A percentile compares a stretch with the other conserved stretches of the same genome.
phyloP scores from a whole-genome alignment of 768 basidiomycete genomes.

The Leucogyrophana mollusca region DNA sequence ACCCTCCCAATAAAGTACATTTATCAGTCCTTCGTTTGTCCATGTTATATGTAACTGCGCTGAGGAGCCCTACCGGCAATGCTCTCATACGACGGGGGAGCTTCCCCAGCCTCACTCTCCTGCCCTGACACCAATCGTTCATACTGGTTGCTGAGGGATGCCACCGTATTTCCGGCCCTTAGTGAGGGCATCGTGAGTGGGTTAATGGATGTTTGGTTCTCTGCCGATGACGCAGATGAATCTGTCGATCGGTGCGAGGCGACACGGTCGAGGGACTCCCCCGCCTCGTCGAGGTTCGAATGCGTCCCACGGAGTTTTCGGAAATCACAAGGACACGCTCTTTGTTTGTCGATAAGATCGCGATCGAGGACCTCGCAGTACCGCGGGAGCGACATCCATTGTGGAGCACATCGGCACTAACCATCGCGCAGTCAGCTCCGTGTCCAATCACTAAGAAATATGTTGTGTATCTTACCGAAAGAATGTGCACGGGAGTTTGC shows the following conservation, averaged over 20 bases:
- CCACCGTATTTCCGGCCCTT: slow-evolving; percentile 12
- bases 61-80: slow-evolving; percentile 3
- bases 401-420: slow-evolving; percentile 79
- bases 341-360: slow-evolving; percentile 5
- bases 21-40: too few species aligned
- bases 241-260: slow-evolving; percentile 28
- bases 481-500: slow-evolving; percentile 81
- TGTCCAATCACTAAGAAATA: neutral
- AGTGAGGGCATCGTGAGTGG: slow-evolving; percentile 14
- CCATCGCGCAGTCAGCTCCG: neutral
- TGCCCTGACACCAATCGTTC: slow-evolving; percentile 82
- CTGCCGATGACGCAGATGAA: slow-evolving; percentile 33
- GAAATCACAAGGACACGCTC: slow-evolving; percentile 44
- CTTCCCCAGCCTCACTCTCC: slow-evolving; percentile 78
- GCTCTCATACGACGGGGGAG: slow-evolving; percentile 59
- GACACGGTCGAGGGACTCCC: slow-evolving; percentile 22
- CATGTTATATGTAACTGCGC: too few species aligned
- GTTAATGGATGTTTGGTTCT: slow-evolving; percentile 19
- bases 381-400: slow-evolving; percentile 76
- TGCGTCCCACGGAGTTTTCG: slow-evolving; percentile 9
- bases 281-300: neutral
- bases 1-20: too few species aligned
- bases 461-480: slow-evolving; percentile 60
- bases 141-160: slow-evolving; percentile 54
- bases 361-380: slow-evolving; percentile 49